These are phyloP conservation scores for Rhodosporidiobolus sp. DNA, from an alignment of 768 basidiomycete genomes.

Conservation along the genomic window DNA sequence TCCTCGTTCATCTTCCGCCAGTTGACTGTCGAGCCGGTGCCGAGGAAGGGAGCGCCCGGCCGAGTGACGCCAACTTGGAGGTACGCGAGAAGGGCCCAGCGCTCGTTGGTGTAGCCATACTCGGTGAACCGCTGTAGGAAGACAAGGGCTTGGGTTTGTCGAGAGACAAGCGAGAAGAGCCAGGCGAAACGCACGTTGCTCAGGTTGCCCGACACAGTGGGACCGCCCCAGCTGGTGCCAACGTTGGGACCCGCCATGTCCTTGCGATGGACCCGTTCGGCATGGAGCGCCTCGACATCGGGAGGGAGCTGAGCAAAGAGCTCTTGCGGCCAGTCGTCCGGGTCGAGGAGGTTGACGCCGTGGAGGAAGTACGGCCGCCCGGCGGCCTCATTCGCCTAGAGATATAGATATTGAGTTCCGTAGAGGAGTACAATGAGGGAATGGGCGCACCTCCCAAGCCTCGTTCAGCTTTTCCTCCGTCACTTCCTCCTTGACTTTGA, in stretches of 20 bases:
- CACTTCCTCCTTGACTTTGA: not conserved
- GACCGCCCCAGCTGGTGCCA: not conserved
- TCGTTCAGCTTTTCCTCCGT: not conserved
- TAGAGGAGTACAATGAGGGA: not conserved
- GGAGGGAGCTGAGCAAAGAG: not conserved
- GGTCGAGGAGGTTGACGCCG: not conserved
- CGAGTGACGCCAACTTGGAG: not conserved
- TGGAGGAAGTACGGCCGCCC: not conserved
- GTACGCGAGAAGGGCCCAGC: not conserved
- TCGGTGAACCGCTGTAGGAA: not conserved
- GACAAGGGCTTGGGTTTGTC: not conserved
- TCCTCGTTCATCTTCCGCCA: not conserved
- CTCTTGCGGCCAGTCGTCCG: not conserved
- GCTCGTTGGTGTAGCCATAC: not conserved
- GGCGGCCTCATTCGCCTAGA: not conserved
- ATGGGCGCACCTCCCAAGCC: not conserved
- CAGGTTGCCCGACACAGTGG: not conserved
- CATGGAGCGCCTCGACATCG: not conserved
- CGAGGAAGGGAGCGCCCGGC: not conserved
- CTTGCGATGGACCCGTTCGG: not conserved
- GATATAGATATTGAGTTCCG: not conserved
- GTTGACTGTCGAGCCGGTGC: not conserved
- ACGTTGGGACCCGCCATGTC: not conserved
- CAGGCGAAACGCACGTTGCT: not conserved
- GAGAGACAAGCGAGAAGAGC: not conserved